phyloP scores from a whole-genome alignment of 106 monocot genomes.

The Dendrobium huoshanense region DNA sequence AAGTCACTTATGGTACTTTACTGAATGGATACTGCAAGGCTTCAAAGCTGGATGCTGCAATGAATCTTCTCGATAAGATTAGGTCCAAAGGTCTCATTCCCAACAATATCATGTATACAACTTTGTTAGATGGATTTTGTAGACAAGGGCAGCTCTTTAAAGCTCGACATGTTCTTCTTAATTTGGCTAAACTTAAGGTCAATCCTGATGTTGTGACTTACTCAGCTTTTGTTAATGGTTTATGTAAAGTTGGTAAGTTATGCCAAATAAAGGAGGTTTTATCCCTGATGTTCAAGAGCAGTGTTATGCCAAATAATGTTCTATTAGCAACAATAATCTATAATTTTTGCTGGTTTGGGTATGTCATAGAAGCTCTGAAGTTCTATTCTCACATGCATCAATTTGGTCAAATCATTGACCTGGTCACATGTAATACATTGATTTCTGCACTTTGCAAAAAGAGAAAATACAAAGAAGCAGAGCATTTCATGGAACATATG shows the following conservation, averaged over 20 bases:
- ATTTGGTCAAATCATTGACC: constrained; percentile 21
- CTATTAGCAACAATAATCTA: constrained; percentile 46
- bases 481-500: constrained; percentile 66
- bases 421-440: constrained; percentile 42
- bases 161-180: constrained; percentile 33
- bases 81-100: constrained; percentile 26
- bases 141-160: constrained; percentile 26
- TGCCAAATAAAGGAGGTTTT: constrained; percentile 29
- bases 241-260: constrained; percentile 36
- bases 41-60: constrained; percentile 33
- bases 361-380: constrained; percentile 45
- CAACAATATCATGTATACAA: constrained; percentile 54
- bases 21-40: constrained; percentile 56
- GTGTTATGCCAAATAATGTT: constrained; percentile 39
- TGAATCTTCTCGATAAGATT: constrained; percentile 39
- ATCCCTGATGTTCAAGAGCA: constrained; percentile 48
- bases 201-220: constrained; percentile 63
- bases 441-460: constrained; percentile 40
- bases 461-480: constrained; percentile 38
- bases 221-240: constrained; percentile 60
- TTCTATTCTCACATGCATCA: constrained; percentile 35
- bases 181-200: constrained; percentile 41
- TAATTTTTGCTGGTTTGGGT: constrained; percentile 34
- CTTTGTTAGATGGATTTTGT: constrained; percentile 59
- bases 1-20: constrained; percentile 46